Conservation (phyloP, 306 rosid species). For the Castanea mollissima region DNA sequence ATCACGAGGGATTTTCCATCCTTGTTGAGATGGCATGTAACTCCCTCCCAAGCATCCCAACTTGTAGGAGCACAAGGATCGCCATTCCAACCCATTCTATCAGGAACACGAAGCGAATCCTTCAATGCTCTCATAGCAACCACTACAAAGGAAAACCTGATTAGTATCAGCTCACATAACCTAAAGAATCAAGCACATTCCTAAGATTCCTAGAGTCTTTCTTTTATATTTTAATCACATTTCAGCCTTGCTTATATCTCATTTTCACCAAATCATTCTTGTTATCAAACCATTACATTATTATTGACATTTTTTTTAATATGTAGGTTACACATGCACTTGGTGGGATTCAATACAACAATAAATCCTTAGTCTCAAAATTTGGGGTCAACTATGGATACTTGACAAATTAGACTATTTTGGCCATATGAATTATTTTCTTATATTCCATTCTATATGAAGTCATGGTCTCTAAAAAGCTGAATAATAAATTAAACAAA, state of each 20-base stretch:
- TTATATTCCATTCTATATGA: no score
- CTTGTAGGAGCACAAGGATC: conserved; percentile 97
- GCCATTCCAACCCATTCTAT: conserved; percentile 99
- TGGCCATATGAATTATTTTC: no score
- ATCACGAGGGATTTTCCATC: conserved; percentile 57
- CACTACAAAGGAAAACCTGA: conserved; percentile 39
- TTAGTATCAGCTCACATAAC: neutral
- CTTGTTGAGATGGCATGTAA: conserved; percentile 69
- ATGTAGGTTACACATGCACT: no score
- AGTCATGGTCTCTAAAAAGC: no score
- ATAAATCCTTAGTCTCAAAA: no score
- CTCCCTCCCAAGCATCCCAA: conserved; percentile 99
- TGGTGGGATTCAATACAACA: no score
- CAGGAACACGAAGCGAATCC: conserved; percentile 79
- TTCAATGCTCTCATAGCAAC: conserved; percentile 85
- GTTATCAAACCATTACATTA: neutral
- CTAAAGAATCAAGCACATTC: conserved; percentile 2
- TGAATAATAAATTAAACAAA: no score
- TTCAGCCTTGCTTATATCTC: neutral
- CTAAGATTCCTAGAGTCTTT: conserved; percentile 8
- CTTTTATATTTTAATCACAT: neutral
- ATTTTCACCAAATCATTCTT: neutral
- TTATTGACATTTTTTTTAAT: no score
- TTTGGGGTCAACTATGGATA: no score
- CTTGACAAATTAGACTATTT: no score